Evolutionary conservation across 1,284 basidiomycete species (phyloP).

Genomic region (Wolfiporia cocos): DNA sequence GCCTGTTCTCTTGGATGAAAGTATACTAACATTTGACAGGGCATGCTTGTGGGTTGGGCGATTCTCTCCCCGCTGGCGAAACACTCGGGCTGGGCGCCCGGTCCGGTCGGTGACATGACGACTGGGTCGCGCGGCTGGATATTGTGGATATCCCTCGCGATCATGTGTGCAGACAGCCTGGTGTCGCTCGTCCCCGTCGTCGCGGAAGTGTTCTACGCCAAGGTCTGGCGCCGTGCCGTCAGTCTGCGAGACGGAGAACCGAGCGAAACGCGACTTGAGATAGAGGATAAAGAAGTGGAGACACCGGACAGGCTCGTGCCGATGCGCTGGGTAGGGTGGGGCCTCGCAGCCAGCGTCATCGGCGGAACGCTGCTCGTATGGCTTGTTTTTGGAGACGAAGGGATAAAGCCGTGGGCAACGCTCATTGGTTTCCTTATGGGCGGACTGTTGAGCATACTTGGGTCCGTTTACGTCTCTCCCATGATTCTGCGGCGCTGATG

Average conservation of each 20-base stretch:
- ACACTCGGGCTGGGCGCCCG: slow-evolving; percentile 83
- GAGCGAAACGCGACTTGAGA: slow-evolving; percentile 12
- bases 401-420: slow-evolving; percentile 93
- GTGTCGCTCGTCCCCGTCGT: slow-evolving; percentile 77
- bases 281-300: slow-evolving; percentile 70
- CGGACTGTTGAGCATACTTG: slow-evolving; percentile 80
- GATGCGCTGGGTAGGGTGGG: slow-evolving; percentile 68
- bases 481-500: neutral
- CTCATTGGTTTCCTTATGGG: slow-evolving; percentile 81
- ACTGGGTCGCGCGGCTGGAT: slow-evolving; percentile 89
- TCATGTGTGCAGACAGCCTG: slow-evolving; percentile 91
- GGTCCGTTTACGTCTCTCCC: slow-evolving; percentile 39
- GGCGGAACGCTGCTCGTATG: slow-evolving; percentile 80
- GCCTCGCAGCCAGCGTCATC: slow-evolving; percentile 57
- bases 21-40: slow-evolving; percentile 35
- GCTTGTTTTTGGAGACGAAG: slow-evolving; percentile 82
- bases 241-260: slow-evolving; percentile 8
- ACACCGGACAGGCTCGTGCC: slow-evolving; percentile 81
- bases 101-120: slow-evolving; percentile 79
- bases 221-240: slow-evolving; percentile 13
- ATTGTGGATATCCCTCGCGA: slow-evolving; percentile 89
- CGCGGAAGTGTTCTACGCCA: slow-evolving; percentile 31
- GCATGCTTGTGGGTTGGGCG: slow-evolving; percentile 95
- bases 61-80: slow-evolving; percentile 86
- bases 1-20: neutral